Base-by-base conservation (phyloP, 2,329 filamentous ascomycete genomes). In the Hymenoscyphus linearis region DNA sequence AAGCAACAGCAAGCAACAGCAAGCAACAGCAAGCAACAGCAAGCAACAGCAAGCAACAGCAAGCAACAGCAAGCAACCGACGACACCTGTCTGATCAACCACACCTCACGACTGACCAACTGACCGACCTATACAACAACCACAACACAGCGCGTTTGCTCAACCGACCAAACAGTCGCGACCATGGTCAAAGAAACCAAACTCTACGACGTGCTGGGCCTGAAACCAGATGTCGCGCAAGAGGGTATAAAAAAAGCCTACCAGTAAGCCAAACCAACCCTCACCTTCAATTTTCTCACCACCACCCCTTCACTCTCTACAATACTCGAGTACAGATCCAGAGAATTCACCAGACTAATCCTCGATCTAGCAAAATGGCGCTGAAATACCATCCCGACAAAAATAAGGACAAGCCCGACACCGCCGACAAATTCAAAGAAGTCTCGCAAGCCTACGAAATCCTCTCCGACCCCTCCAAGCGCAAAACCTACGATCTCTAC, bases 191-290 rank as follows among this genome's bases (percentile, higher is more conserved):
- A 91, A 71, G 93, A 98, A 80, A 95, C 90, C 58, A 96, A 96
- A 78, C 87, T 98, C 66, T 99, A 99, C 81, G 91, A 98, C 76
- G 83, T 85, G 66, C 82, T 99, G 71, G 81, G 82, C 74, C 80
- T 97, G 76, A 88, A 90, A 75, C 85, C 93, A 40, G 84, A 86
- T 63, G 91, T 93, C 26, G 83, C 86, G 26, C 91, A 96, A 77
- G 93, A 97, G 73, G 93, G 98, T 67, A 96, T 99, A 75, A 98
- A 97, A 76, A 99, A 98, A 75, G 95, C 87, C 62, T 96, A 96
- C 76, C 85, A 90, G 87, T 90, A 86, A 76, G 84, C 70, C 58
- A 52, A 31, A 31, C 40, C n/a, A 9, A 25, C 47, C 40, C 47
- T 34, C 55, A 52, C 13, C 27, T 26, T 31, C 53, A 62, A 34